Base-by-base conservation (phyloP, 495 filamentous ascomycete genomes). In the Hapsidospora chrysogenum region DNA sequence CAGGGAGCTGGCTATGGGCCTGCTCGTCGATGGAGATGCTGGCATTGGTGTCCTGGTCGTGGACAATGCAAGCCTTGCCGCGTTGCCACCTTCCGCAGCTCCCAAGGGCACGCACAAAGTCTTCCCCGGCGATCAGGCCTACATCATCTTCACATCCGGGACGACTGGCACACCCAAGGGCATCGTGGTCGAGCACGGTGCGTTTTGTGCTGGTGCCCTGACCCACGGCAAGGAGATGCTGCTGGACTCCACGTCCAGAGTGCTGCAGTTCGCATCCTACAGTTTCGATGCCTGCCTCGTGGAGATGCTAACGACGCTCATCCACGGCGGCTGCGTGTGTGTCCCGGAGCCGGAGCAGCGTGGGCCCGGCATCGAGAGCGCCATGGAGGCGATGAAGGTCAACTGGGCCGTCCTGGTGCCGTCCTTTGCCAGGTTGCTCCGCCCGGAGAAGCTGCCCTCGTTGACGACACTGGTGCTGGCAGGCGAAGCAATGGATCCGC, bases 281-380 rank as follows among this genome's bases (percentile, higher is more conserved):
- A 65, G 65, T 0, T 76, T 72, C 27, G 71, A 76, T 38, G 60
- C 61, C 9, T 64, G 61, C 22, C 50, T 73, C 8, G 37, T 61
- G 4, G 68, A 74, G n/a, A 64, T 66, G 56, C 14, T 72, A 20
- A 59, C 64, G n/a, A 62, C 60, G 0, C 45, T 77, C 7, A 64
- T 64, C 25, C 9, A 17, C 13, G 73, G 74, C 17, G 73, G 66
- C 17, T 70, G 63, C 37, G 57, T 74, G 3, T 78, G 74, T 48
- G 59, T 78, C 22, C 72, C 71, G 3, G 66, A 58, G 32, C 10
- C 28, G 30, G 53, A 72, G 7, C 61, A 70, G 9, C 57, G 70
- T 8, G 21, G 41, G 3, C 48, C 50, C 31, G 41, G 45, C 36
- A 26, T 46, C n/a, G 26, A 40, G 11, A 34, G 26, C 1, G 35